phyloP scores from a whole-genome alignment of 1,284 basidiomycete genomes.

The Schizophyllum commune region DNA sequence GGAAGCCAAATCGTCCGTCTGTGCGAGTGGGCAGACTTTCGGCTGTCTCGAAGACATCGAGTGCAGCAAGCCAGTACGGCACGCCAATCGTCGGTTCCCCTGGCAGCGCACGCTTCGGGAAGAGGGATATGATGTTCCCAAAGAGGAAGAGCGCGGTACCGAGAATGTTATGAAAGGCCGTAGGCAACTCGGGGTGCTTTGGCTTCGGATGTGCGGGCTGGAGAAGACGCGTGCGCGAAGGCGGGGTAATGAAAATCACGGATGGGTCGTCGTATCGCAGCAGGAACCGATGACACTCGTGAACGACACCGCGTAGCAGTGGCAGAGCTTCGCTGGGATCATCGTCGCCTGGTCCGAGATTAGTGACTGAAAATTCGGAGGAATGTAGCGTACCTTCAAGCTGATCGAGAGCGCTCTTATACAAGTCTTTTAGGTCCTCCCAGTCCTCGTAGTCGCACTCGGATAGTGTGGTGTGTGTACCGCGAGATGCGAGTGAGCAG shows the following conservation, averaged over 20 bases:
- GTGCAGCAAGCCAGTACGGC: constrained; percentile 53
- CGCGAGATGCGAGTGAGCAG: constrained; percentile 23
- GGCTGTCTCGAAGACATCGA: constrained; percentile 58
- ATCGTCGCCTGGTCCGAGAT: constrained; percentile 30
- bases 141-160: constrained; percentile 54
- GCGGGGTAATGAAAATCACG: constrained; percentile 26
- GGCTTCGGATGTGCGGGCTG: constrained; percentile 1
- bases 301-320: constrained; percentile 49
- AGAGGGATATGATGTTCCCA: constrained; percentile 45
- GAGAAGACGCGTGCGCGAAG: neutral
- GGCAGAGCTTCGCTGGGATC: constrained; percentile 34
- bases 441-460: constrained; percentile 43
- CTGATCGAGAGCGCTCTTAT: constrained; percentile 41
- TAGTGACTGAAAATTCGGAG: neutral
- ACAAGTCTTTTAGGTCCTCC: constrained; percentile 55
- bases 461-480: constrained; percentile 5
- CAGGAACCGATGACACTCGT: constrained; percentile 55
- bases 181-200: constrained; percentile 37
- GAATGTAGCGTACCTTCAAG: constrained; percentile 42
- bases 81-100: constrained; percentile 43
- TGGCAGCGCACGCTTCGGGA: constrained; percentile 36
- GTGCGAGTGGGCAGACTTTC: constrained; percentile 44
- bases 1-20: constrained; percentile 18
- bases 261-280: constrained; percentile 45
- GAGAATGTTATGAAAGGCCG: constrained; percentile 53